A percentile compares a stretch with the other conserved stretches of the same genome.
Conservation (phyloP, 129 eudicot species). For the Flaveria brownii region DNA sequence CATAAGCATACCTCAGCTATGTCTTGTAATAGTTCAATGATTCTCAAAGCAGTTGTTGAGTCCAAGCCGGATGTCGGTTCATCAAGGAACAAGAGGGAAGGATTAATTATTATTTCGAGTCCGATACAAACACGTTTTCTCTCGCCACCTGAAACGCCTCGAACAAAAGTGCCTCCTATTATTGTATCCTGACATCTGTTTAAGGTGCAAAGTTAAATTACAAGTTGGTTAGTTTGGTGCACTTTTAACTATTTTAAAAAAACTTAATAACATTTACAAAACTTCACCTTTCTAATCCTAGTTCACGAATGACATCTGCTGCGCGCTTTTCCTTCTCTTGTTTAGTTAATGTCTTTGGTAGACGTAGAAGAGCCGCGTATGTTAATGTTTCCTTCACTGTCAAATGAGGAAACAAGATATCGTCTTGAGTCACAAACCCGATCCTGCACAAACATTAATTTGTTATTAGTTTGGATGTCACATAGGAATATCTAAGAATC, state of each 20-base stretch:
- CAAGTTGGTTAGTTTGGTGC: neutral
- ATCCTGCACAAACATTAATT: constrained; percentile 52
- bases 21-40: constrained; percentile 63
- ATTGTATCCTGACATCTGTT: constrained; percentile 89
- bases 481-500: neutral
- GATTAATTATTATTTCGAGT: constrained; percentile 81
- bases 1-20: constrained; percentile 74
- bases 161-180: constrained; percentile 94
- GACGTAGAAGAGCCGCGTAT: constrained; percentile 75
- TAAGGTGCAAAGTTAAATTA: neutral
- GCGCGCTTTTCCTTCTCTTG: constrained; percentile 83
- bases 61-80: constrained; percentile 99
- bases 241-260: neutral
- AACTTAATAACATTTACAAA: neutral
- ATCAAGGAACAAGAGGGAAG: constrained; percentile 86
- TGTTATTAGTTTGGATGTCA: neutral
- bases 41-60: constrained; percentile 91
- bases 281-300: constrained; percentile 74
- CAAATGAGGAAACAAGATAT: constrained; percentile 83
- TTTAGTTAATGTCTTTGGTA: constrained; percentile 62
- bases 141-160: constrained; percentile 98
- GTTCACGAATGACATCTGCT: constrained; percentile 69
- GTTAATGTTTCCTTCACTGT: constrained; percentile 85
- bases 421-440: constrained; percentile 97
- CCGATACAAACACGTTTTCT: constrained; percentile 94